Base-by-base conservation (phyloP, 2,329 filamentous ascomycete genomes). In the Hymenoscyphus salicellus region DNA sequence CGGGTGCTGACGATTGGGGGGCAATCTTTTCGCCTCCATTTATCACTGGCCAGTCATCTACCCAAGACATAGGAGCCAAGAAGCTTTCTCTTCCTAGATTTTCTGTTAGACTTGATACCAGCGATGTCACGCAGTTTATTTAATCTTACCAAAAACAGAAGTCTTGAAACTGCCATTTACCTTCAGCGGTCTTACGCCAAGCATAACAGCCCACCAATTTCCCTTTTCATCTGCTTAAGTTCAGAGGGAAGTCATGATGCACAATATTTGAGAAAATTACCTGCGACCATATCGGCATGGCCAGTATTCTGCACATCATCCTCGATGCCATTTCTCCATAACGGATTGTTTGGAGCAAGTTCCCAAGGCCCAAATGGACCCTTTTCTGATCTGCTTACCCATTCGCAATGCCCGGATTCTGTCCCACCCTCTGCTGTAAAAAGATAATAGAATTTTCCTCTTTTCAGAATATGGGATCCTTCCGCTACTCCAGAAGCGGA, bases 371-470 rank as follows among this genome's bases (percentile, higher is more conserved):
- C 87, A 77, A 60, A 65, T 17, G 84, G 84, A 63, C 86, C 72
- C 71, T 81, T 69, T 16, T 32, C 38, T 6, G 80, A 78, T 62
- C 83, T 79, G 64, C 86, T 77, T 1, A 90, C 80, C 52, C 86
- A 89, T 71, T 83, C 84, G 1, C 85, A 83, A 69, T 90, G 87
- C 0, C 82, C 80, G 63, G 84, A 85, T 10, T 83, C 86, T 0
- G 85, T 88, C 5, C 86, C 85, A 30, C 84, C 84, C 70, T 87
- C 84, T 3, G 85, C 85, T 0, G 82, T 86, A 14, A 87, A 76
- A 7, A 87, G 78, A 69, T 87, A 87, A 68, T 86, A 87, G 78
- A 80, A 85, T 5, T 81, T 81, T 30, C 82, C 81, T 41, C 82
- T 79, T 72, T 84, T 84, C 72, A 86, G 85, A 5, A 87, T 72